Evolutionary conservation across 768 basidiomycete species (phyloP).

Genomic region (Paxillus ammoniavirescens): DNA sequence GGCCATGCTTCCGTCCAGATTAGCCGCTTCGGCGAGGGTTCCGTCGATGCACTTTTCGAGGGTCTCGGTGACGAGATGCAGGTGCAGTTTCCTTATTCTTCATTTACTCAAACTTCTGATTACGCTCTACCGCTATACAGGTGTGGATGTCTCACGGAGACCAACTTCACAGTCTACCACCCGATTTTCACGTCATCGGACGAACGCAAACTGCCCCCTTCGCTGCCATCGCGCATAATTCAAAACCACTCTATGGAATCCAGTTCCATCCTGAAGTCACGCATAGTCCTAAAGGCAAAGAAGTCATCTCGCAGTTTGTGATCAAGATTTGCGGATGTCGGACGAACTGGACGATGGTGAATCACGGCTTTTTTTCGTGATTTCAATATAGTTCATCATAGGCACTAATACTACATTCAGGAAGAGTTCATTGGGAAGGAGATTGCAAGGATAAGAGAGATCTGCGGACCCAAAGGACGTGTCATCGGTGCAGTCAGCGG

Average conservation of each 20-base stretch:
- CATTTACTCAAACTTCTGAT: not conserved
- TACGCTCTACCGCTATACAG: slow-evolving; percentile 38
- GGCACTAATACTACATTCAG: slow-evolving; percentile 35
- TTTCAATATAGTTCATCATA: not conserved
- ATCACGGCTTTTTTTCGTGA: slow-evolving; percentile 7
- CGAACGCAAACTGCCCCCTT: slow-evolving; percentile 84
- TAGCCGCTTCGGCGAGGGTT: slow-evolving; percentile 53
- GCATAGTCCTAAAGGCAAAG: slow-evolving; percentile 85
- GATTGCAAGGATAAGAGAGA: slow-evolving; percentile 87
- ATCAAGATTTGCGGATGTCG: slow-evolving; percentile 80
- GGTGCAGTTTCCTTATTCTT: slow-evolving; percentile 40
- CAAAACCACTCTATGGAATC: slow-evolving; percentile 90
- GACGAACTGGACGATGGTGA: slow-evolving; percentile 92
- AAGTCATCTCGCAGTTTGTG: slow-evolving; percentile 85
- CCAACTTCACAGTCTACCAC: slow-evolving; percentile 79
- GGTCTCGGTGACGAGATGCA: slow-evolving; percentile 88
- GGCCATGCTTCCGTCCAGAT: slow-evolving; percentile 85
- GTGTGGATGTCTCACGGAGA: slow-evolving; percentile 99
- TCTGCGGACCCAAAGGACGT: slow-evolving; percentile 91
- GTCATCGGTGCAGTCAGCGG: slow-evolving; percentile 98
- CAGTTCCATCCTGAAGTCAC: slow-evolving; percentile 99
- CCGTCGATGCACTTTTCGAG: slow-evolving; percentile 78
- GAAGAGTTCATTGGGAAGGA: slow-evolving; percentile 98
- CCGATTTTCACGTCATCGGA: slow-evolving; percentile 86
- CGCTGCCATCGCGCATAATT: slow-evolving; percentile 89